A percentile compares a stretch with the other conserved stretches of the same genome.
These are phyloP conservation scores for Trichophyton mentagrophytes DNA, from an alignment of 2,329 filamentous ascomycete species.

Conservation along the genomic window DNA sequence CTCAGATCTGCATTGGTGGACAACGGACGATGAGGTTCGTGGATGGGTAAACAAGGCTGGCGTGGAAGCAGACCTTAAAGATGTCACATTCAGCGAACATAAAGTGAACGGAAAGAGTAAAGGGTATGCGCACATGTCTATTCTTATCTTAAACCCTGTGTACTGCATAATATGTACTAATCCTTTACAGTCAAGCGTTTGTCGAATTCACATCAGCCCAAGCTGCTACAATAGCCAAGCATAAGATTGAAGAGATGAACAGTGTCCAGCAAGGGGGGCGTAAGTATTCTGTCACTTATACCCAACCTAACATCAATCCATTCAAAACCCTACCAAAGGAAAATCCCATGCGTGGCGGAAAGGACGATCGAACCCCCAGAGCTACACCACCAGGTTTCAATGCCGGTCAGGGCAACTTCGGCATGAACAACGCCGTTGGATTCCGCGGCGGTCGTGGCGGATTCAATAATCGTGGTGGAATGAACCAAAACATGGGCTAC, in stretches of 20 bases:
- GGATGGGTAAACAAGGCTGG: slow-evolving; percentile 70
- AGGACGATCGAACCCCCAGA: slow-evolving; percentile 44
- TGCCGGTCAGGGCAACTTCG: slow-evolving; percentile 25
- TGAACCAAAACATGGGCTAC: slow-evolving; percentile 39
- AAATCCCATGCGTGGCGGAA: slow-evolving; percentile 50
- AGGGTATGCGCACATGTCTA: slow-evolving; percentile 50
- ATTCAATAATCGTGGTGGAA: slow-evolving; percentile 37
- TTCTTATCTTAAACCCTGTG: not conserved
- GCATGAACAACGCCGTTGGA: slow-evolving; percentile 37
- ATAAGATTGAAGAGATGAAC: slow-evolving; percentile 57
- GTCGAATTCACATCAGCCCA: slow-evolving; percentile 73
- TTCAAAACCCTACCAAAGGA: slow-evolving; percentile 89
- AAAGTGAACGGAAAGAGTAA: slow-evolving; percentile 99
- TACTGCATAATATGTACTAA: not conserved
- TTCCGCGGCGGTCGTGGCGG: slow-evolving; percentile 42
- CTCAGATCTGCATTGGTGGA: slow-evolving; percentile 93
- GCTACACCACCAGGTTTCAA: slow-evolving; percentile 40
- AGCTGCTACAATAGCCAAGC: slow-evolving; percentile 74
- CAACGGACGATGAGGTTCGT: slow-evolving; percentile 84
- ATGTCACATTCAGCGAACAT: slow-evolving; percentile 94
- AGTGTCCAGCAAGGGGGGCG: slow-evolving; percentile 47
- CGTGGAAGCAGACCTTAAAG: slow-evolving; percentile 73
- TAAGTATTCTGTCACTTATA: slow-evolving; percentile 59
- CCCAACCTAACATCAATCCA: slow-evolving; percentile 64
- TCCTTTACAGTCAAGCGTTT: slow-evolving; percentile 52